Conservation (phyloP, 805 yeast species). For the Metschnikowia hibisci region DNA sequence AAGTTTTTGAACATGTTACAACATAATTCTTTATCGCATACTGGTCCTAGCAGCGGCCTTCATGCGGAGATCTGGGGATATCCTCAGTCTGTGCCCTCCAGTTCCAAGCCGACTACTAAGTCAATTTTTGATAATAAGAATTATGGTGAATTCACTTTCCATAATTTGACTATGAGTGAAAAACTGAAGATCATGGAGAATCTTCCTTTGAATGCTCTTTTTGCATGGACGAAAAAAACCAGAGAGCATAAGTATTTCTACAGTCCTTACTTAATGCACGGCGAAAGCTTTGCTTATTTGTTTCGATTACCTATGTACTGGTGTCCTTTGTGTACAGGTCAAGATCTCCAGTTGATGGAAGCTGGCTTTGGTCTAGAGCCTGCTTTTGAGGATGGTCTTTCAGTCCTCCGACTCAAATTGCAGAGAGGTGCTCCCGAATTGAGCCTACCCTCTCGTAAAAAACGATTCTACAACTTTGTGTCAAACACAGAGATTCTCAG, state of each 20-base stretch:
- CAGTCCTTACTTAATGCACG: constrained; percentile 28
- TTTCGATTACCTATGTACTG: constrained; percentile 37
- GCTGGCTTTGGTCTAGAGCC: constrained; percentile 24
- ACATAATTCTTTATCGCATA: not conserved
- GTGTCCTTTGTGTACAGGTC: constrained; percentile 33
- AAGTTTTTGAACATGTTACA: not conserved
- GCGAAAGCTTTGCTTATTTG: constrained; percentile 21
- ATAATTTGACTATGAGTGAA: not conserved
- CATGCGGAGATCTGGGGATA: constrained; percentile 1
- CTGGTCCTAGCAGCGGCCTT: not conserved
- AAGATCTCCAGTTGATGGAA: constrained; percentile 22
- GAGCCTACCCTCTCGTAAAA: constrained; percentile 4
- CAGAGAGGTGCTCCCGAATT: not conserved
- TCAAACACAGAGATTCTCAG: constrained; percentile 32
- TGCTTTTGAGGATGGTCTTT: constrained; percentile 26
- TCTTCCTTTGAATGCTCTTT: constrained; percentile 10
- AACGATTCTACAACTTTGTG: constrained; percentile 34
- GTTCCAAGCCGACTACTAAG: not conserved
- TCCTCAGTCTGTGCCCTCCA: not conserved
- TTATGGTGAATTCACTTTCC: constrained; percentile 14
- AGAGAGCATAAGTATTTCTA: constrained; percentile 21
- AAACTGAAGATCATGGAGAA: constrained; percentile 1
- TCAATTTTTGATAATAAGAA: constrained; percentile 12
- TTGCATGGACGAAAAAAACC: constrained; percentile 13
- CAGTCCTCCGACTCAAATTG: constrained; percentile 25